phyloP scores from a whole-genome alignment of 164 flowering plant species.

The Sedum album region DNA sequence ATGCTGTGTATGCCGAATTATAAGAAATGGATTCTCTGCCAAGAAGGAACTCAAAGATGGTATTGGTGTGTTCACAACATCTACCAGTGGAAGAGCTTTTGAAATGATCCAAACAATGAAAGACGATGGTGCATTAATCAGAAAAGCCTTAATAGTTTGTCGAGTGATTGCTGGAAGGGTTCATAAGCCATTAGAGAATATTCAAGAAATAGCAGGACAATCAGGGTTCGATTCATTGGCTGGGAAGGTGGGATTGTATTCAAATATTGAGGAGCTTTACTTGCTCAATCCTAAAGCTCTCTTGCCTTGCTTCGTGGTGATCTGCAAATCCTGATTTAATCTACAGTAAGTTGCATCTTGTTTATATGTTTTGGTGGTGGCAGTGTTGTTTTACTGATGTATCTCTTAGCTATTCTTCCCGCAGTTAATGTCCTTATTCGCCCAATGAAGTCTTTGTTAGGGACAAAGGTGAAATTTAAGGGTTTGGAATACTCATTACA shows the following conservation, averaged over 20 bases:
- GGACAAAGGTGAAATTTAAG: neutral
- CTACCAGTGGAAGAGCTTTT: conserved; percentile 68
- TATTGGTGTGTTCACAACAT: conserved; percentile 61
- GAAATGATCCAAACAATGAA: conserved; percentile 35
- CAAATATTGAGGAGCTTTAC: conserved; percentile 85
- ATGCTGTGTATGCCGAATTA: conserved; percentile 25
- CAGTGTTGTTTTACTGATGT: neutral
- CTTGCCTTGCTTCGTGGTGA: conserved; percentile 89
- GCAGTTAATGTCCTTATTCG: neutral
- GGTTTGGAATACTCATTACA: neutral
- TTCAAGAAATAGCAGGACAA: conserved; percentile 48
- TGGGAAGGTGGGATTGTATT: conserved; percentile 68
- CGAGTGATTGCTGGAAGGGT: conserved; percentile 81
- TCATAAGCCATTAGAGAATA: conserved; percentile 57
- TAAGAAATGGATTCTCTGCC: conserved; percentile 22
- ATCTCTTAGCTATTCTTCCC: neutral
- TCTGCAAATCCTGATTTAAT: conserved; percentile 52
- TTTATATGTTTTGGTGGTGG: conserved; percentile 10
- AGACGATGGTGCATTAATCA: conserved; percentile 21
- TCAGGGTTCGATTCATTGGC: conserved; percentile 74
- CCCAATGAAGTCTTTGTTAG: neutral
- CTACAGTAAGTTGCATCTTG: conserved; percentile 5
- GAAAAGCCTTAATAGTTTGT: conserved; percentile 57
- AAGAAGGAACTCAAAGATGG: conserved; percentile 22
- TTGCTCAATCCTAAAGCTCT: conserved; percentile 78